phyloP scores from a whole-genome alignment of 2,329 filamentous ascomycete species.

The Grosmannia huntii region DNA sequence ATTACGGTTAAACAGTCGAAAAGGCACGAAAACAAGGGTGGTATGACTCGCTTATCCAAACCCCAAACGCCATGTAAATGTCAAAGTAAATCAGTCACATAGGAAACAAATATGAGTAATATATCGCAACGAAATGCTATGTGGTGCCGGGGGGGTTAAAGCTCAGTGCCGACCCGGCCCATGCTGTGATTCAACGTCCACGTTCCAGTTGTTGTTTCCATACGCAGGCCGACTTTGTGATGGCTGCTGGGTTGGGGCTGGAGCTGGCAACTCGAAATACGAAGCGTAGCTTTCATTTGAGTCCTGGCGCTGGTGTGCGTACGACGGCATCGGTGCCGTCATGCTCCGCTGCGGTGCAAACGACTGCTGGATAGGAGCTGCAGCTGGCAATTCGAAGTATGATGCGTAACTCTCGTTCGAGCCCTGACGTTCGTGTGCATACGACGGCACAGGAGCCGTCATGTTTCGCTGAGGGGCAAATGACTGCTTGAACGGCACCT shows the following conservation, averaged over 20 bases:
- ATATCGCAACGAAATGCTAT: not conserved
- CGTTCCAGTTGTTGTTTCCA: slow-evolving; percentile 9
- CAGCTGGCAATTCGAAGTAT: slow-evolving; percentile 8
- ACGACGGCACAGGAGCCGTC: slow-evolving; percentile 19
- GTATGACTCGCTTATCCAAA: not conserved
- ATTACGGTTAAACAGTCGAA: not conserved
- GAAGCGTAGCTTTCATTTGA: slow-evolving; percentile 11
- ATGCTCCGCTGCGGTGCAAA: slow-evolving; percentile 19
- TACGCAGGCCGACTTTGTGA: not conserved
- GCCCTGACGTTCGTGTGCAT: slow-evolving; percentile 8
- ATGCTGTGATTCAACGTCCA: slow-evolving; percentile 13
- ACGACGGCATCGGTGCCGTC: slow-evolving; percentile 19
- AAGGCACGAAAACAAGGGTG: not conserved
- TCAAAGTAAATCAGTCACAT: not conserved
- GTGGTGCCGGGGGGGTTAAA: not conserved
- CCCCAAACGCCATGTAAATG: not conserved
- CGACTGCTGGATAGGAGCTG: not conserved
- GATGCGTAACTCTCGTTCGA: slow-evolving; percentile 11
- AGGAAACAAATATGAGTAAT: not conserved
- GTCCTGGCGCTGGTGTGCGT: slow-evolving; percentile 8
- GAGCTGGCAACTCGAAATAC: slow-evolving; percentile 8
- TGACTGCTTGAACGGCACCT: not conserved
- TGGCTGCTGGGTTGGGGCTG: not conserved
- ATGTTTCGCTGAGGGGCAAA: slow-evolving; percentile 19
- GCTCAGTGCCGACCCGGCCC: slow-evolving; percentile 9